Evolutionary conservation across 495 filamentous ascomycete species (phyloP), one percentile per base, ranked within the genome.

Genomic region (Penicillium goetzii): DNA sequence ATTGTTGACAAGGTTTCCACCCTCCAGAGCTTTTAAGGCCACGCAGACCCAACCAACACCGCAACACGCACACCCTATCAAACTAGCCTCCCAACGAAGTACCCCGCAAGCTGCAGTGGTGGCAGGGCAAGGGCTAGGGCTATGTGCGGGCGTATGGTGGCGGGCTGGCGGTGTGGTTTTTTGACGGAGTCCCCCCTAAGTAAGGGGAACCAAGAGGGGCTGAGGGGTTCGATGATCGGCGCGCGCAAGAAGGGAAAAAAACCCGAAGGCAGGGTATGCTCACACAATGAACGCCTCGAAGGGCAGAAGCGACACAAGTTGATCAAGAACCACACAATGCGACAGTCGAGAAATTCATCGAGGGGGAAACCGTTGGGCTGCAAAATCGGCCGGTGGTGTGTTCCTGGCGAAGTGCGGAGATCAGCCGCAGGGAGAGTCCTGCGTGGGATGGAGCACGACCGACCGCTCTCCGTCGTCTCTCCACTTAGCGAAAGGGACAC

Each of bases 241-340:
- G 63, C 68, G 72, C 41, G 64, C 65, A 62, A 70, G 71, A 63
- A 67, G 72, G 64, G 49, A 62, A 59, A 69, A 36, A 55, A 33
- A 23, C 52, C 26, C 30, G 12, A 15, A 28, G 30, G n/a, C 17
- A 55, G 52, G 52, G 63, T 69, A 58, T 68, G 71, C 71, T 73
- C 75, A 78, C 76, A 77, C 74, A 75, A 80, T 75, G 76, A 80
- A 79, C 76, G 78, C 76, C 76, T 77, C 75, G 73, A 72, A 71
- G 71, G 58, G 60, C 59, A 69, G 66, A 55, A 17, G 17, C n/a
- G 58, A 12, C n/a, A 59, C 50, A 19, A 36, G 28, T 33, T 38
- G 40, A 49, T 63, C 63, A 58, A 47, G 47, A 60, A 60, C 47
- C 58, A 51, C 34, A 56, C 28, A 43, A 33, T 34, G 33, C 23